Base-by-base conservation (phyloP, 805 yeast species). In the Candida palmyrensis region DNA sequence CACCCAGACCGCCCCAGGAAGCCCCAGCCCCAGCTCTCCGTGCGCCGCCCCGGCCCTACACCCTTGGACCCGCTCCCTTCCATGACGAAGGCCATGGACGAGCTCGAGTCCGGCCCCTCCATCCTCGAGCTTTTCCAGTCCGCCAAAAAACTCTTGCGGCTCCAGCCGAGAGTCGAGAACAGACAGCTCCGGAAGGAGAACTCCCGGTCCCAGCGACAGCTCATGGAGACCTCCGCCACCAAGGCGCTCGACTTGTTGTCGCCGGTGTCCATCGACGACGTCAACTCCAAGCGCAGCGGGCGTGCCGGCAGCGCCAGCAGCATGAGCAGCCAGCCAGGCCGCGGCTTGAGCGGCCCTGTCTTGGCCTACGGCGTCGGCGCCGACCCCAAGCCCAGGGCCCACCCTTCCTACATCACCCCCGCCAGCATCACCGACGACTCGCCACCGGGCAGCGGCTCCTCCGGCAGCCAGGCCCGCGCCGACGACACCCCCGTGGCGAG, bases 121-220 rank as follows among this genome's bases (percentile, higher is more conserved):
- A 61, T 66, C 14, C 50, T 53, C 40, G 71, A 66, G 42, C 59
- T 66, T 23, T 63, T 64, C 40, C 43, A 55, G 45, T 64, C 68
- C 19, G 72, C 70, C 7, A 62, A 58, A 39, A 60, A 57, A 36
- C 48, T 66, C 19, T 45, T 66, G 29, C 48, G 62, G 13, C 50
- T 66, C 26, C 66, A 64, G 37, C 54, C 62, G 4, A 42, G 72
- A 29, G 61, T 65, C 18, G 65, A 59, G 35, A 63, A 66, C 43
- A 47, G 70, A 27, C 59, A 56, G 25, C 35, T 57, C 7, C 44
- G 72, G 13, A 62, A 61, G 39, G 61, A 59, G n/a, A 53, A 40
- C 35, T 36, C 47, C 19, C 48, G 48, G 25, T 35, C 45, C 14
- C 71, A 63, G 39, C 44, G 39, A 10, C 26, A 25, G 13, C 48